Base-by-base conservation (phyloP, 164 flowering plant species). In the Buxus sempervirens region DNA sequence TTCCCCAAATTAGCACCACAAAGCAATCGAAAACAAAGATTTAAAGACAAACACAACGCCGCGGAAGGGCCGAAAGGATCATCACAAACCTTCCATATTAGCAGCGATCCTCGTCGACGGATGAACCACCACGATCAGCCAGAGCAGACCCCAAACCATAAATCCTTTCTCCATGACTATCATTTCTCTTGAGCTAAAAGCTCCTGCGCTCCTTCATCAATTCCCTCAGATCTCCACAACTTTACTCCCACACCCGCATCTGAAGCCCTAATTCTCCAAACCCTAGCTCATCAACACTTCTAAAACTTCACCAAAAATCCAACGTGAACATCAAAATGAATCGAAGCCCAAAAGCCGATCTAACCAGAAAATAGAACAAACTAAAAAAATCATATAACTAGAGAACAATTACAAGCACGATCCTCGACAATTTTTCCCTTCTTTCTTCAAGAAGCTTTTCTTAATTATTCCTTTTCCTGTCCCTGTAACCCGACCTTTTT, bases 61-160 rank as follows among this genome's bases (percentile, higher is more conserved):
- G 1, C 10, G 2, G 41, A 9, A 55, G 21, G 36, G 5, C 18
- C 3, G 18, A 19, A 38, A 64, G 65, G 25, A 14, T 14, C 12
- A 61, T 22, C 18, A 51, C 56, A 14, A 24, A 77, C 80, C 80
- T 72, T 77, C 80, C 75, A 63, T 22, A 74, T 77, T 77, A 16
- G 75, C 77, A 36, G 49, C 53, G 59, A 77, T 64, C 77, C 54
- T 74, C 15, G 64, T 62, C 27, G 74, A 62, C 21, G 75, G 75
- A 73, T 71, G 80, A 64, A 71, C 70, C 42, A 77, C 48, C 58
- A 77, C 57, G 62, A 77, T 54, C 77, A 77, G 58, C 77, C 75
- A 71, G 18, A 74, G n/a, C 45, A 77, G 22, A 32, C 62, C 58
- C 58, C 64, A 56, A 62, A 65, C 25, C 14, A 54, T 60, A 24